Evolutionary conservation across 805 yeast species (phyloP).

Genomic region (Blastobotrys terrestris): DNA sequence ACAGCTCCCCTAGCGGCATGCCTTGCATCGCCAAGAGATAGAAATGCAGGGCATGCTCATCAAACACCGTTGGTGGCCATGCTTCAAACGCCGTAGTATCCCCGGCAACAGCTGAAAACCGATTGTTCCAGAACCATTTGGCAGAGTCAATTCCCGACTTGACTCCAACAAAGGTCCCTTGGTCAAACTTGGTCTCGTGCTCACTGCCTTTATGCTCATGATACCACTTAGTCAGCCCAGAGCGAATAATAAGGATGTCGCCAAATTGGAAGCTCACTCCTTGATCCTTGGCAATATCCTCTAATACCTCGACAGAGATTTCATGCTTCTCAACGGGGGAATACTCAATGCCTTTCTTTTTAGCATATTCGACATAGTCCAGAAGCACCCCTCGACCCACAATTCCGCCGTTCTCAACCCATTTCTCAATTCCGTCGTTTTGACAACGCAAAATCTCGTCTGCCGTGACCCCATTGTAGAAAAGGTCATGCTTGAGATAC

Average conservation of each 20-base stretch:
- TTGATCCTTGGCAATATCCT: conserved; percentile 21
- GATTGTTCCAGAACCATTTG: conserved; percentile 27
- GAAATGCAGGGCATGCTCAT: conserved; percentile 9
- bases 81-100: conserved; percentile 28
- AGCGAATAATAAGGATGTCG: conserved; percentile 29
- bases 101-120: conserved; percentile 28
- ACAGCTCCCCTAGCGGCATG: conserved; percentile 31
- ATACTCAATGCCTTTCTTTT: conserved; percentile 23
- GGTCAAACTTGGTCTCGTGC: conserved; percentile 12
- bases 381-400: conserved; percentile 32
- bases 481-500: background rate
- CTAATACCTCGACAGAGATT: conserved; percentile 22
- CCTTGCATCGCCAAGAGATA: conserved; percentile 31
- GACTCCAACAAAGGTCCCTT: background rate
- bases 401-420: conserved; percentile 28
- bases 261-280: conserved; percentile 26
- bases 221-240: conserved; percentile 30
- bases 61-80: conserved; percentile 14
- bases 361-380: conserved; percentile 29
- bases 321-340: conserved; percentile 23
- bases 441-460: background rate
- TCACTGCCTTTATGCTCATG: background rate
- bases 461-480: background rate
- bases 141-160: conserved; percentile 23
- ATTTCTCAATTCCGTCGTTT: conserved; percentile 15